Conservation (phyloP, 2,329 filamentous ascomycete species). For the Cordyceps sp. region DNA sequence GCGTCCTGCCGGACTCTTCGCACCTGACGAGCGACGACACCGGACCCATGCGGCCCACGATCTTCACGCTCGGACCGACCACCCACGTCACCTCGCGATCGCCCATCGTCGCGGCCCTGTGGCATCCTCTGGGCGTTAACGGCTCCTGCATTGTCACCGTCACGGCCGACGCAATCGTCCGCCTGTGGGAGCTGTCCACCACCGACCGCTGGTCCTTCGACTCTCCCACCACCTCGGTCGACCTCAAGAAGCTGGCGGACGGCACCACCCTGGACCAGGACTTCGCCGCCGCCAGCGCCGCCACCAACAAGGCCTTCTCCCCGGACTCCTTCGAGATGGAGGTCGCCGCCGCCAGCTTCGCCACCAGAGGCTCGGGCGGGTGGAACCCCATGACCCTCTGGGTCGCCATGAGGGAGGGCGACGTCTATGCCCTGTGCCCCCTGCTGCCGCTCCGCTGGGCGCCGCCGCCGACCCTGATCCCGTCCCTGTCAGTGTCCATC, state of each 20-base stretch:
- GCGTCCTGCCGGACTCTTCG: constrained; percentile 65
- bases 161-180: constrained; percentile 72
- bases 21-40: constrained; percentile 56
- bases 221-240: constrained; percentile 64
- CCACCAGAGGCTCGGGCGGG: constrained; percentile 48
- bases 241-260: constrained; percentile 77
- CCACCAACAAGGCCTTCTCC: constrained; percentile 68
- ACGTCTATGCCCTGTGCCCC: constrained; percentile 86
- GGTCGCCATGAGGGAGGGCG: constrained; percentile 87
- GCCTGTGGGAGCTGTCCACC: constrained; percentile 80
- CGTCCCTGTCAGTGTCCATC: constrained; percentile 68
- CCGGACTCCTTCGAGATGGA: constrained; percentile 88
- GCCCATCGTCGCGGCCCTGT: constrained; percentile 64
- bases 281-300: constrained; percentile 58
- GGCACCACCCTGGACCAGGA: constrained; percentile 70
- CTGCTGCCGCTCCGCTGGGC: constrained; percentile 79
- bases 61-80: constrained; percentile 82
- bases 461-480: constrained; percentile 57
- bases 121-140: constrained; percentile 81
- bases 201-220: constrained; percentile 79
- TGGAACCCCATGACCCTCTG: constrained; percentile 96
- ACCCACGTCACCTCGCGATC: constrained; percentile 79
- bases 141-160: constrained; percentile 75
- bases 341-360: constrained; percentile 76
- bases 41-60: constrained; percentile 60